phyloP scores from a whole-genome alignment of 352 stramenopile species.

The Pythium myriotylum region DNA sequence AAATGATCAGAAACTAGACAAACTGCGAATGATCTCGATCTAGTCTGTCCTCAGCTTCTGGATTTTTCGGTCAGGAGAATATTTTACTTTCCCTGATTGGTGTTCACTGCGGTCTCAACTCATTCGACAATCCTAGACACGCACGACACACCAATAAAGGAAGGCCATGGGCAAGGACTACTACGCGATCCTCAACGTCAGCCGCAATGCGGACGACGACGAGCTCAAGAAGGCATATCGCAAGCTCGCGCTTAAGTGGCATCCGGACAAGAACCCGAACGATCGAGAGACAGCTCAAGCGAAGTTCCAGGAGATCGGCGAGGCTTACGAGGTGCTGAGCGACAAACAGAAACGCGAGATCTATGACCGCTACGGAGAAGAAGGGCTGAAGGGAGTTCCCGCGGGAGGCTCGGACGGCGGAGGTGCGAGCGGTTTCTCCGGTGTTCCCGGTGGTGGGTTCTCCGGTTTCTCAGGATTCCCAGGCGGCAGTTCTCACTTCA shows the following conservation, averaged over 20 bases:
- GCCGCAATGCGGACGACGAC: slow-evolving; percentile 67
- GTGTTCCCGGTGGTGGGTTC: slow-evolving; percentile 34
- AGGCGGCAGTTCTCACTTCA: slow-evolving; percentile 45
- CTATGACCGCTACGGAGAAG: slow-evolving; percentile 93
- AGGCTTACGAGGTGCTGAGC: slow-evolving; percentile 93
- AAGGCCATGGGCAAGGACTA: slow-evolving; percentile 83
- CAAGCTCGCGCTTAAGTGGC: slow-evolving; percentile 90
- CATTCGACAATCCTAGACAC: slow-evolving; percentile 7
- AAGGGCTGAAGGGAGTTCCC: slow-evolving; percentile 81
- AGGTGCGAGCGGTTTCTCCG: slow-evolving; percentile 31
- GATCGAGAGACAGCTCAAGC: slow-evolving; percentile 79
- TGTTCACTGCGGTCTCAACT: slow-evolving; percentile 13
- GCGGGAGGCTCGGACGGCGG: slow-evolving; percentile 22
- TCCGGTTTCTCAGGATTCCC: slow-evolving; percentile 85
- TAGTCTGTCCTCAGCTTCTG: slow-evolving; percentile 12
- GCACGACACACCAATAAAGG: slow-evolving; percentile 2
- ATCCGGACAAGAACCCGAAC: slow-evolving; percentile 93
- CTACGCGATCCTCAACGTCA: slow-evolving; percentile 77
- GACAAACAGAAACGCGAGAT: slow-evolving; percentile 93
- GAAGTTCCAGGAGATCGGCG: slow-evolving; percentile 93
- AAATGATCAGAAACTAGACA: not conserved
- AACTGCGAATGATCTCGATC: slow-evolving; percentile 17
- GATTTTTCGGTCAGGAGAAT: slow-evolving; percentile 19
- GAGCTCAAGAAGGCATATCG: slow-evolving; percentile 89
- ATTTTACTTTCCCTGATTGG: slow-evolving; percentile 2